Base-by-base conservation (phyloP, 176 grass and related monocot species). In the Zizania latifolia region DNA sequence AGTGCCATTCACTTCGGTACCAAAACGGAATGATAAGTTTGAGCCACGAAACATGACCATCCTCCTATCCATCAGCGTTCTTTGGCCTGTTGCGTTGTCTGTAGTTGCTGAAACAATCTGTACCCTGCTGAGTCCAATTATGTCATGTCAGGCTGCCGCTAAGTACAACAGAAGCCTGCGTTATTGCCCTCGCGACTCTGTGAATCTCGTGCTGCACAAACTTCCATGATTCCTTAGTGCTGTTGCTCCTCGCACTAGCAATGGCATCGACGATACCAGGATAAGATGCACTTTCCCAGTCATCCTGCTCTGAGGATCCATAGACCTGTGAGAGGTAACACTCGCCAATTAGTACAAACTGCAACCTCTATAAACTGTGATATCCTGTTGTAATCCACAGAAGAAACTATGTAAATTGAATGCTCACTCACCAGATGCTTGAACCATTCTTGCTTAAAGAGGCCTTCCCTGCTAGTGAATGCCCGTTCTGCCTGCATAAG, bases 401-500 rank as follows among this genome's bases (percentile, higher is more conserved):
- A 67, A 50, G 2, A 54, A 59, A 46, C 13, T 0, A 17, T 15
- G 31, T 27, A 34, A 53, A 41, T 22, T 33, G 60, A 61, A 10
- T 72, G 14, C 70, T 72, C 21, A 33, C 78, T 70, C 73, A 99
- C 91, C 82, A 99, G 72, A 88, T 99, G 95, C 83, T 99, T 94
- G 83, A 32, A 89, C 91, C 89, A 99, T 77, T 88, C 62, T 64
- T 72, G 88, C 48, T 67, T 77, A 33, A 39, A 35, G 33, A 99
- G 62, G 10, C 95, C 89, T 37, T 99, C 88, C 72, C 81, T 75
- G 77, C 81, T 90, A 36, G 89, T 94, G 76, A 92, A 88, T 71
- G 89, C 95, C 41, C 91, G 78, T 31, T 99, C 95, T 9, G 89
- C 82, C 91, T 88, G 88, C 67, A 94, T 94, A 60, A 98, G 78